Base-by-base conservation (phyloP, 2,329 filamentous ascomycete species). In the Colletotrichum neosansevieriae region DNA sequence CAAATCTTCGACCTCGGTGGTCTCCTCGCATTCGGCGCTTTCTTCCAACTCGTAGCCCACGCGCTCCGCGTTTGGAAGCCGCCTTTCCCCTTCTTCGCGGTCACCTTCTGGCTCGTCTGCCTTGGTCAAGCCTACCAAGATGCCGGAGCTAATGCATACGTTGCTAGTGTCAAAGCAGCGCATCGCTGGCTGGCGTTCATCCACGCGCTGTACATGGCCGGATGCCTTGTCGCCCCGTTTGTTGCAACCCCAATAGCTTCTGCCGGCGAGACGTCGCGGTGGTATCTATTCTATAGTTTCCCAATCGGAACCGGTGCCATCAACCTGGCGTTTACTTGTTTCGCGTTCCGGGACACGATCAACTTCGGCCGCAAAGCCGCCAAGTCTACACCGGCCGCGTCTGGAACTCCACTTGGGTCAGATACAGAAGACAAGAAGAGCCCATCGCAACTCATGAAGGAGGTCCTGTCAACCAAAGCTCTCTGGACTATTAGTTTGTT, bases 71-170 rank as follows among this genome's bases (percentile, higher is more conserved):
- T 82, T 6, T 90, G 87, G 86, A 78, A 79, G 1, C 84, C 88
- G 0, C 86, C 87, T 0, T 89, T 91, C 56, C 79, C 81, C 0
- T 77, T 91, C 0, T 91, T 87, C 64, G 84, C 83, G 0, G 73
- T 85, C 2, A 87, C 86, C 0, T 91, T 91, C 73, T 86, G 86
- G 75, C 69, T 91, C 7, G 84, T 85, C 1, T 85, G 84, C 10
- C 73, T 89, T 0, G 89, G 89, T 0, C 88, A 90, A 74, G 89
- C 86, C 0, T 90, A 86, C 63, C 87, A 91, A 67, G 89, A 92
- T 70, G 85, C 88, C 0, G 87, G 90, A 21, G 84, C 85, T 1
- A 91, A 92, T 65, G 87, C 87, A 0, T 91, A 88, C 65, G 88
- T 90, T 0, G 82, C 85, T 0, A 80, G 82, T 0, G 75, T 84